Conservation (phyloP, 306 rosid genomes). For the Quercus robur region DNA sequence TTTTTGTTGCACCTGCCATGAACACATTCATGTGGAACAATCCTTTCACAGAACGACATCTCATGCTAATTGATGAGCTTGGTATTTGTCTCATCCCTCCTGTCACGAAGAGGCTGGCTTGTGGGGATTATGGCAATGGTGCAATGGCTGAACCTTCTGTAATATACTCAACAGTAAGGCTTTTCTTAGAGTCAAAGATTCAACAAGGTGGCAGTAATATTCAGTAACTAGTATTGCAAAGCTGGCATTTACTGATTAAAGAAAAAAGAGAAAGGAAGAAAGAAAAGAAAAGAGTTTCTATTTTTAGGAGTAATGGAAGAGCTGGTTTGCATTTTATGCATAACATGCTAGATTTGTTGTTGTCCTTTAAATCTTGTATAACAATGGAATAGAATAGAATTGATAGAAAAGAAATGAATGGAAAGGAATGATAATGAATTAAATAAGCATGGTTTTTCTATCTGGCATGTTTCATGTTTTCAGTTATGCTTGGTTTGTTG, state of each 20-base stretch:
- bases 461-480: no score
- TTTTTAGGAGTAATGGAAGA: no score
- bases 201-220: conserved; percentile 39
- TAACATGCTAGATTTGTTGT: no score
- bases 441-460: no score
- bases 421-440: no score
- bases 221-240: conserved; percentile 20
- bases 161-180: conserved; percentile 81
- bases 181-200: conserved; percentile 59
- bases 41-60: conserved; percentile 67
- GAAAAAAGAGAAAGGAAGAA: no score
- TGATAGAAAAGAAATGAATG: no score
- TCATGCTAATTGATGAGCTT: conserved; percentile 56
- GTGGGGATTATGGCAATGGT: conserved; percentile 88
- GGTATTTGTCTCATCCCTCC: conserved; percentile 74
- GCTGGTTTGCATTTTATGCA: no score
- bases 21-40: conserved; percentile 67
- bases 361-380: no score
- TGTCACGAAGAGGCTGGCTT: conserved; percentile 70
- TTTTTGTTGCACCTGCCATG: conserved; percentile 88
- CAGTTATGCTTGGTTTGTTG: no score
- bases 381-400: no score
- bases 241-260: background rate
- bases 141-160: conserved; percentile 95
- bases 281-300: no score